Conservation (phyloP, 163 green algal genomes). For the Chloromonas sp. region DNA sequence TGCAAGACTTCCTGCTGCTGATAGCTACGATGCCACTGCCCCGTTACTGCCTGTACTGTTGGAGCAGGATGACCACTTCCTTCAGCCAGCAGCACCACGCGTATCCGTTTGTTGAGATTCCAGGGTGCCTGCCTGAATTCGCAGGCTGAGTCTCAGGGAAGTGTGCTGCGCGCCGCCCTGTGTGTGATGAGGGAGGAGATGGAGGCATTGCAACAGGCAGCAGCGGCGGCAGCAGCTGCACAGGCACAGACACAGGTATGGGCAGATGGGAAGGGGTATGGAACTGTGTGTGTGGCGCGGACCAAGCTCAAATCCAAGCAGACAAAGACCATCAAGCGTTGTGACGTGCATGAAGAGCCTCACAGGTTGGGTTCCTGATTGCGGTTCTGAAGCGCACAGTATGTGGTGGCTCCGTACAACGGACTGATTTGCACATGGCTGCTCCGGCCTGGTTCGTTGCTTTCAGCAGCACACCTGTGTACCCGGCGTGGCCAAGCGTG, state of each 20-base stretch:
- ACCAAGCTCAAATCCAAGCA: too few species aligned
- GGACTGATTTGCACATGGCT: too few species aligned
- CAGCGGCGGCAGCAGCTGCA: not conserved
- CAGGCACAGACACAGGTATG: not conserved
- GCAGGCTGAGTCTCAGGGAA: not conserved
- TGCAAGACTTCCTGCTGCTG: too few species aligned
- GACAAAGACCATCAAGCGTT: not conserved
- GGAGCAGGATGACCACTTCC: too few species aligned
- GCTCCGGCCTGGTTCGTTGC: too few species aligned
- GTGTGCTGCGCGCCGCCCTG: slow-evolving; percentile 5
- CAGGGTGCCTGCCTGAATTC: not conserved
- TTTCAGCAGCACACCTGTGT: not conserved
- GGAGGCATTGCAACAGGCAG: slow-evolving; percentile 15
- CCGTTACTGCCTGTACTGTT: too few species aligned
- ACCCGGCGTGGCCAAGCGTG: not conserved
- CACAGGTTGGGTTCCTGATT: not conserved
- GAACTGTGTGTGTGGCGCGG: not conserved
- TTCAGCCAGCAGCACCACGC: not conserved
- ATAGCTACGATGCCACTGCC: too few species aligned
- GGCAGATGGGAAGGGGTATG: not conserved
- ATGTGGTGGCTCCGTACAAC: not conserved
- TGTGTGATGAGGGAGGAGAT: slow-evolving; percentile 12
- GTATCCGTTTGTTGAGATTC: not conserved
- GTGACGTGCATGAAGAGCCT: not conserved
- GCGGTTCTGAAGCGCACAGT: not conserved